Percentiles rank a stretch among this genome's conserved stretches.
Conservation (phyloP, 495 filamentous ascomycete species). For the Rostrohypoxylon terebratum region DNA sequence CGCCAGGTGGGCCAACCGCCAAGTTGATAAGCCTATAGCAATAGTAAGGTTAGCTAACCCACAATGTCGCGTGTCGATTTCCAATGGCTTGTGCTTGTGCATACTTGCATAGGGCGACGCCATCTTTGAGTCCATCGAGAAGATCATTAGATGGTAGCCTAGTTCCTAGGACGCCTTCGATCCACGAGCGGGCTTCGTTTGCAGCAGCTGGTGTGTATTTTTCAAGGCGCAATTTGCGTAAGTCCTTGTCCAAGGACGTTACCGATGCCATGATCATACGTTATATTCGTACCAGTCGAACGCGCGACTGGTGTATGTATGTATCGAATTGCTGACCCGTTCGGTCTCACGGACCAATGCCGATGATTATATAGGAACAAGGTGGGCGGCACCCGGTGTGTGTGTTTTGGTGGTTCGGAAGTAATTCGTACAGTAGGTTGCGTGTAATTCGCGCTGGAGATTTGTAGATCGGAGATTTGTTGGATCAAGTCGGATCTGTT, state of each 20-base stretch:
- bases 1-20: slow-evolving; percentile 77
- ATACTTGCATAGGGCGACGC: slow-evolving; percentile 91
- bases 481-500: slow-evolving; percentile 13
- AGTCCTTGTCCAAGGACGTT: slow-evolving; percentile 91
- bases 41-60: slow-evolving; percentile 38
- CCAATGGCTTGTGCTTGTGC: slow-evolving; percentile 39
- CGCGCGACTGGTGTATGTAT: background rate
- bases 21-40: slow-evolving; percentile 80
- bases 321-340: background rate
- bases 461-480: slow-evolving; percentile 30
- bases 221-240: slow-evolving; percentile 90
- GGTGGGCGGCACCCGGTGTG: slow-evolving; percentile 1
- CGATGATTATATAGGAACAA: slow-evolving; percentile 17
- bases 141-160: slow-evolving; percentile 78
- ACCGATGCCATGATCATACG: slow-evolving; percentile 84
- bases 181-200: slow-evolving; percentile 86
- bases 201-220: slow-evolving; percentile 95
- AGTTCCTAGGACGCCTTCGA: slow-evolving; percentile 83
- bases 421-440: slow-evolving; percentile 12
- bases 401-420: slow-evolving; percentile 21
- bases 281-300: slow-evolving; percentile 1
- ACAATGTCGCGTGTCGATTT: background rate
- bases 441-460: slow-evolving; percentile 1
- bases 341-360: slow-evolving; percentile 5
- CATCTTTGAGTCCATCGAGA: slow-evolving; percentile 87